A percentile compares a stretch with the other conserved stretches of the same genome.
phyloP scores from a whole-genome alignment of 257 asterid species.

The Handroanthus guayacan region DNA sequence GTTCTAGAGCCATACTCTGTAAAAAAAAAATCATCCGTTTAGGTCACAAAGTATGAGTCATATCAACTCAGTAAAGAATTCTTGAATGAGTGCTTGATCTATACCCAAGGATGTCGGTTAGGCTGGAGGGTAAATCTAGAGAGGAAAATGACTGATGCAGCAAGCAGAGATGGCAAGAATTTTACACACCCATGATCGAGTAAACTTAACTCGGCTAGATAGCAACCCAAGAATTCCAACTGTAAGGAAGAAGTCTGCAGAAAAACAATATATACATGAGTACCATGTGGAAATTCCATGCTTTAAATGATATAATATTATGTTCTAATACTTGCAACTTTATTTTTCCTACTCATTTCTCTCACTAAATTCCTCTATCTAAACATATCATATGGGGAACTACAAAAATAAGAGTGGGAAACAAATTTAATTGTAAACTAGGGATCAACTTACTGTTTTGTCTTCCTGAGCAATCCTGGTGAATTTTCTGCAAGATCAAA shows the following conservation, averaged over 20 bases:
- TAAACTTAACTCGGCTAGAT: slow-evolving; percentile 80
- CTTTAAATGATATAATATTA: too few relatives aligned
- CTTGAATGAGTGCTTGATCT: not conserved
- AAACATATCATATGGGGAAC: too few relatives aligned
- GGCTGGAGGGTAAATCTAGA: slow-evolving; percentile 75
- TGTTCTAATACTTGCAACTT: too few relatives aligned
- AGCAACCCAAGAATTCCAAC: slow-evolving; percentile 84
- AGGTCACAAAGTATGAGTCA: not conserved
- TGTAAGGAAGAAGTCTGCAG: slow-evolving; percentile 57
- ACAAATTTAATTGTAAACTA: not conserved
- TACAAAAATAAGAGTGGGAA: not conserved
- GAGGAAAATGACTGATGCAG: slow-evolving; percentile 79
- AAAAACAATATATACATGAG: slow-evolving; percentile 34
- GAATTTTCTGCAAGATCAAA: slow-evolving; percentile 58
- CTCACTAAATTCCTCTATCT: too few relatives aligned
- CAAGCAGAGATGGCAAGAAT: slow-evolving; percentile 83
- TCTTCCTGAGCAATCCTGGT: slow-evolving; percentile 64
- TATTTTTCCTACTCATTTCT: too few relatives aligned
- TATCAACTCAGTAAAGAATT: not conserved
- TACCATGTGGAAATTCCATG: not conserved
- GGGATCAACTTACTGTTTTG: slow-evolving; percentile 47
- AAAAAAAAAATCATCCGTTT: slow-evolving; percentile 10
- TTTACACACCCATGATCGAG: slow-evolving; percentile 74
- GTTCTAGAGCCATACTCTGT: slow-evolving; percentile 54
- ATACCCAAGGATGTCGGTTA: slow-evolving; percentile 77